A percentile compares a stretch with the other conserved stretches of the same genome.
Evolutionary conservation across 257 asterid species (phyloP).

Genomic region (Misopates orontium): DNA sequence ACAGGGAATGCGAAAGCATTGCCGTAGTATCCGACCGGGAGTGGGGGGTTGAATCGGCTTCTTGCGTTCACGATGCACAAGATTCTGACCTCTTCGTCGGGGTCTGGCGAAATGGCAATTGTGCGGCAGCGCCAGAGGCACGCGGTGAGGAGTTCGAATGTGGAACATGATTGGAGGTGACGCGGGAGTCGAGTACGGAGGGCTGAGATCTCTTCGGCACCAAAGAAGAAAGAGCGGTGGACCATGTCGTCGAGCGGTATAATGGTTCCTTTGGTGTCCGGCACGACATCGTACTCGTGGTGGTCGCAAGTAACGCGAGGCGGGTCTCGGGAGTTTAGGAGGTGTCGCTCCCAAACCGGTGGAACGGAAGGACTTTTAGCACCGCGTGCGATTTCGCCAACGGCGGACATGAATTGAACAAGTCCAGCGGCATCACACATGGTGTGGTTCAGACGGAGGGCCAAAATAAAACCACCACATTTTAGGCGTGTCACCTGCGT

Average conservation of each 20-base stretch:
- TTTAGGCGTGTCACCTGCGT: constrained; percentile 66
- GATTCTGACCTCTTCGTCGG: constrained; percentile 43
- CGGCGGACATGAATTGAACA: constrained; percentile 58
- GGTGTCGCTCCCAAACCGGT: constrained; percentile 66
- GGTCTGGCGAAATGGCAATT: constrained; percentile 38
- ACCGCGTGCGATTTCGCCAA: constrained; percentile 66
- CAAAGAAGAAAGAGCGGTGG: constrained; percentile 54
- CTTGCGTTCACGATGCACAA: constrained; percentile 44
- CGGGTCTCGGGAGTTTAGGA: constrained; percentile 51
- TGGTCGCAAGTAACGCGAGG: constrained; percentile 40
- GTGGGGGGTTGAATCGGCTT: constrained; percentile 34
- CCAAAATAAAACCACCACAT: constrained; percentile 69
- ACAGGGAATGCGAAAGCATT: constrained; percentile 47
- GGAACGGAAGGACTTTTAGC: constrained; percentile 36
- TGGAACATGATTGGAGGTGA: constrained; percentile 41
- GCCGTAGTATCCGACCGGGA: constrained; percentile 53
- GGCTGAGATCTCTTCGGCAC: constrained; percentile 42
- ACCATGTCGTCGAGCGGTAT: constrained; percentile 47
- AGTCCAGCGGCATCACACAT: constrained; percentile 67
- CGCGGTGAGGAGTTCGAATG: constrained; percentile 48
- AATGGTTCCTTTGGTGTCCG: constrained; percentile 39
- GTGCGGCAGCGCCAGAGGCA: constrained; percentile 64
- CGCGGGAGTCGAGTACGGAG: constrained; percentile 46
- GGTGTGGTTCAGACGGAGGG: constrained; percentile 65
- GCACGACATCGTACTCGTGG: constrained; percentile 50